phyloP scores from a whole-genome alignment of 2,329 filamentous ascomycete genomes.

The Clonostachys rhizophaga region DNA sequence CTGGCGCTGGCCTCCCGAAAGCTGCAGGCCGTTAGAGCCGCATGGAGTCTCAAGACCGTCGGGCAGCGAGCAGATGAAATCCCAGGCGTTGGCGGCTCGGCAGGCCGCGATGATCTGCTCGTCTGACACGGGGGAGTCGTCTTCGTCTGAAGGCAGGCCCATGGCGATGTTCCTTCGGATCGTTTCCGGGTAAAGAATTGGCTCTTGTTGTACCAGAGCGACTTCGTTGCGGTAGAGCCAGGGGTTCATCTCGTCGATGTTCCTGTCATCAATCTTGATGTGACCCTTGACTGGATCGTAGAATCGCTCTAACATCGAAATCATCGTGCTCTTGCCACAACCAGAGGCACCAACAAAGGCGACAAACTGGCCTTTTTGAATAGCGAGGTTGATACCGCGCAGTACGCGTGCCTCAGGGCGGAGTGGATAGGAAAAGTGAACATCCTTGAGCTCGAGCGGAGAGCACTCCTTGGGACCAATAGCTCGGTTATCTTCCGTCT shows the following conservation, averaged over 20 bases:
- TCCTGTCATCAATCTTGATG: conserved; percentile 76
- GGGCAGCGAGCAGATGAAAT: conserved; percentile 81
- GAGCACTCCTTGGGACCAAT: conserved; percentile 59
- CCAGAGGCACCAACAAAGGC: conserved; percentile 92
- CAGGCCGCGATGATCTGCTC: conserved; percentile 73
- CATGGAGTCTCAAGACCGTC: conserved; percentile 84
- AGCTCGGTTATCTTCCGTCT: conserved; percentile 61
- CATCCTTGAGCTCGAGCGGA: conserved; percentile 81
- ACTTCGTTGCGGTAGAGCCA: conserved; percentile 81
- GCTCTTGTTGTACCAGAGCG: conserved; percentile 89
- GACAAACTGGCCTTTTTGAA: conserved; percentile 27
- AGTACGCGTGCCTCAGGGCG: too few species aligned
- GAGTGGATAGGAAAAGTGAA: conserved; percentile 43
- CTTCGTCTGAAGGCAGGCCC: conserved; percentile 56
- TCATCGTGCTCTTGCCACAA: conserved; percentile 92
- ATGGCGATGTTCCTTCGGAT: conserved; percentile 88
- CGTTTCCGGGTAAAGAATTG: conserved; percentile 88
- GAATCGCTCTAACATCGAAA: conserved; percentile 88
- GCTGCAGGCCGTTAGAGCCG: conserved; percentile 78
- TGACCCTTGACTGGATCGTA: conserved; percentile 83
- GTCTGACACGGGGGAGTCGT: conserved; percentile 46
- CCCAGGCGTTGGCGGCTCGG: conserved; percentile 87
- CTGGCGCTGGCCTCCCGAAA: conserved; percentile 92
- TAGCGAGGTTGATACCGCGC: too few species aligned
- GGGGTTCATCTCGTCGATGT: conserved; percentile 77